Evolutionary conservation across 2,329 filamentous ascomycete species (phyloP), one percentile per base, ranked within the genome.

Genomic region (Macrophomina pseudophaseolina): DNA sequence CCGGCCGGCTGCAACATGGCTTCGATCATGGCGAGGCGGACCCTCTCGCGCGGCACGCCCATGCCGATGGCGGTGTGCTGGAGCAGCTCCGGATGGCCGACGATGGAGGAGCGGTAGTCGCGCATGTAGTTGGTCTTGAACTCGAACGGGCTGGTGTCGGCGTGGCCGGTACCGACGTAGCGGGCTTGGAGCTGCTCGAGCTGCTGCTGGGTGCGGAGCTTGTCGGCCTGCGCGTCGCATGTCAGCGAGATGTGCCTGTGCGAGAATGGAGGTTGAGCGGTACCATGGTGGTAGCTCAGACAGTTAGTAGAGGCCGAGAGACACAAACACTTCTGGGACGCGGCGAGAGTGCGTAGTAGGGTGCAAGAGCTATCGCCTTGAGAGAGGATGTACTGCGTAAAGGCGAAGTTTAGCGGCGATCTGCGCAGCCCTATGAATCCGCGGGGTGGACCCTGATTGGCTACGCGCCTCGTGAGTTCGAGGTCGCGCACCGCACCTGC

Each of bases 81-180:
- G 16, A 98, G 85, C 68, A 97, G 85, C 7, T 93, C 91, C 16
- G 93, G 91, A 77, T 99, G 95, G 23, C 95, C 95, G 70, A 95
- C 87, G 74, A 97, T 94, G 69, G 90, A 93, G 23, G 93, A 88
- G 77, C 94, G 94, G 28, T 91, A 96, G 83, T 99, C 95, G 78
- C 95, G 93, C 76, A 93, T 88, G 76, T 98, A 94, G 82, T 98
- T 99, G 68, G 91, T 94, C 60, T 91, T 91, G 93, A 94, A 99
- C 82, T 99, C 95, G 89, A 95, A 95, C 79, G 93, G 96, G 32
- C 93, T 97, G 14, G 94, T 98, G 82, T 99, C 95, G 51, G 94
- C 92, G 80, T 97, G 94, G 30, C 95, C 95, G 4, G 95, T 98
- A 72, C 95, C 95, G 74, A 99, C 86, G 83, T 95, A 97, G 75